Base-by-base conservation (phyloP, 768 basidiomycete species). In the Daedaleopsis nitida region DNA sequence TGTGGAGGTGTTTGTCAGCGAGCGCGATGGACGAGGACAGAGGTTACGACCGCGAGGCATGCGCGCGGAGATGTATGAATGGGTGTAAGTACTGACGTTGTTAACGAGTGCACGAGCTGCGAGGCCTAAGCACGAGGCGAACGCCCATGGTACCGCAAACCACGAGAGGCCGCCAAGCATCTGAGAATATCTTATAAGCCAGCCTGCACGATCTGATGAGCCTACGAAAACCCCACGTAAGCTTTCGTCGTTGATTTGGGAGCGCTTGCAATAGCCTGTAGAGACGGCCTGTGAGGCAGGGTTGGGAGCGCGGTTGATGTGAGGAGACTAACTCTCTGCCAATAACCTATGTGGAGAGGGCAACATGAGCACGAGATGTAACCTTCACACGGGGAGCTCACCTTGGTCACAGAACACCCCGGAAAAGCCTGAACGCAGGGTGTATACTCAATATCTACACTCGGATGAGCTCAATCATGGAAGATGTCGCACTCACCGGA, bases 91-190 rank as follows among this genome's bases (percentile, higher is more conserved):
- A 64, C 66, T 11, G n/a, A 70, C 70, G 57, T 70, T 66, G 50
- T 62, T 65, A 27, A 67, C 61, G 19, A 76, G 63, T 0, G 75
- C 74, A 14, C 71, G 68, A 0, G 73, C 73, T 1, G 69, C 72
- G 11, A 80, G 72, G n/a, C 79, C 79, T 47, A 77, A 69, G 21
- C 74, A 74, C 0, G 78, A 79, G n/a, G 75, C 77, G 59, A 80
- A 78, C 3, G 73, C 74, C 70, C 75, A 79, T 5, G 80, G 80
- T 12, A 79, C 74, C 4, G 76, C 74, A 43, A 78, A 76, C 84
- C 84, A 85, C 1, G 83, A 83, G 35, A 85, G 68, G 6, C 83
- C 84, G 4, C 85, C 84, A 34, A 85, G 74, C 77, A 85, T 82
- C 78, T 83, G 63, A n/a, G n/a, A 17, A 50, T 61, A 9, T 55